Evolutionary conservation across 345 rosid species (phyloP), one percentile per base, ranked within the genome.

Genomic region (Boechera divaricarpa): DNA sequence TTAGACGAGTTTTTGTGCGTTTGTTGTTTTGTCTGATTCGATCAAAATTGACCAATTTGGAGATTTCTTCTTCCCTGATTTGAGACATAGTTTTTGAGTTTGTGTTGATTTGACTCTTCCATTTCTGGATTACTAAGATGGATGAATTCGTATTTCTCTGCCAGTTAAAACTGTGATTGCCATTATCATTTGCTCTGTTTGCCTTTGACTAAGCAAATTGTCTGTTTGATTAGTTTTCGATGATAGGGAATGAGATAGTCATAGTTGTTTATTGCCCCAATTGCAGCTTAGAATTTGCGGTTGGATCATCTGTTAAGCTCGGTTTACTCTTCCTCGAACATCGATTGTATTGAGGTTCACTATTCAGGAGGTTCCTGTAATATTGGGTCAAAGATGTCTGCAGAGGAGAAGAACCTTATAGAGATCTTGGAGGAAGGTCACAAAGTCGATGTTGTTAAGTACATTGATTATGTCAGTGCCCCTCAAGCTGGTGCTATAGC

Each of bases 401-500:
- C 61, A 11, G 93, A 84, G 38, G 94, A 86, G 77, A 86, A 75
- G 53, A 87, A 75, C 61, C 87, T 87, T 10, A 79, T 91, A 24
- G 91, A 87, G 48, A 88, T 91, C 63, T 76, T 91, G 67, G 90
- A 88, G 79, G 95, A 86, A 80, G 83, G 84, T 48, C 74, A 73
- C 52, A 83, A 66, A n/a, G 67, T 89, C 57, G 89, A 89, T 61
- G 33, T 89, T n/a, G 80, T 85, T 45, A 88, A 83, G 68, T 90
- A 89, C 68, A 83, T 88, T 21, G 79, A 80, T 21, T 90, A 82
- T 41, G 95, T 88, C 32, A 76, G 90, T 42, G 89, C 87, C 5
- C 91, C 95, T 10, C 84, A 85, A 63, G 89, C 93, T 0, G 93
- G 95, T 59, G 93, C 91, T 10, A 82, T 88, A 32, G 81, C 93